Base-by-base conservation (phyloP, 1,139 yeast genomes). In the Arxiozyma heterogenica region DNA sequence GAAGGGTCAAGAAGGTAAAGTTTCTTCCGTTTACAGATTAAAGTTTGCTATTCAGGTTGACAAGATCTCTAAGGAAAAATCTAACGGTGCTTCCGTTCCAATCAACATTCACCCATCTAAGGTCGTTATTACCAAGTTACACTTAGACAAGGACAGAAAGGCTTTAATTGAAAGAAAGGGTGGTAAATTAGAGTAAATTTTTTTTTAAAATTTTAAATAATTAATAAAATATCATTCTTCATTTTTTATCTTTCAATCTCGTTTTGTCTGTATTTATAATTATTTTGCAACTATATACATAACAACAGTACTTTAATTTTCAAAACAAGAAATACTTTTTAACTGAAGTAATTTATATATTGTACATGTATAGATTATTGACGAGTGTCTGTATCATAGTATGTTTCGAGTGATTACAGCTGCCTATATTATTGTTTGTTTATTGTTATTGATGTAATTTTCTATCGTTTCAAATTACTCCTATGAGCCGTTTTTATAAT, bases 1-100 rank as follows among this genome's bases (percentile, higher is more conserved):
- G 87, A 94, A 93, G 84, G 98, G 98, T 76, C 91, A 93, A 73
- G 98, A 93, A 82, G 99, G 98, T 79, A 89, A 90, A 82, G 84
- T 94, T 75, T 81, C 93, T 71, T 86, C 96, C 66, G 98, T 93
- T 69, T 94, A 94, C 96, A 93, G 99, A 87, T 87, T 93, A 80
- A 94, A 93, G 80, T 94, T 82, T 75, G 84, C 96, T 71, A 82
- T 94, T 69, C 98, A 91, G 80, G 86, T 94, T 72, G 98, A 91
- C 82, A 93, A 93, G 82, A 83, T 94, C 76, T 84, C 93, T 81
- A 88, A 86, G 81, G 98, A 93, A 80, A 94, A 93, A 83, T 89
- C 96, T 70, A 88, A 85, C 82, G 98, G 98, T 80, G 95, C 96
- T 73, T 83, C 97, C 62, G 87, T 91, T 70, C 98, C 98, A 77